phyloP scores from a whole-genome alignment of 2,329 filamentous ascomycete species.

The Coniochaeta sp. region DNA sequence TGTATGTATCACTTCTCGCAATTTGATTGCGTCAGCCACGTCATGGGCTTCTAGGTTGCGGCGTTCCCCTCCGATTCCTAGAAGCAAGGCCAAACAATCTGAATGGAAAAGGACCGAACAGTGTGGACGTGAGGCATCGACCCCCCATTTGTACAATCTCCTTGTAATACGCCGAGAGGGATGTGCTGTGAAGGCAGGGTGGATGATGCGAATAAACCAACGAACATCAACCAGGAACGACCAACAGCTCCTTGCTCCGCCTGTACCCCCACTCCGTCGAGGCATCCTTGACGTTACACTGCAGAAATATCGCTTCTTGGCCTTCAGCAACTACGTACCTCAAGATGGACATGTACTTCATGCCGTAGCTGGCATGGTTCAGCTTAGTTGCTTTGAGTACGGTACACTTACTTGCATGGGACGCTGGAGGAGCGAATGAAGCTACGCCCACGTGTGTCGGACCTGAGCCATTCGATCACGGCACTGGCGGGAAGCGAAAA shows the following conservation, averaged over 20 bases:
- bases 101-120: not conserved
- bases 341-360: too few species aligned
- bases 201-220: not conserved
- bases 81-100: not conserved
- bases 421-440: not conserved
- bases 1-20: too few species aligned
- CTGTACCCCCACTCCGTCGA: not conserved
- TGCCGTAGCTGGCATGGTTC: too few species aligned
- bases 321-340: not conserved
- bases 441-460: not conserved
- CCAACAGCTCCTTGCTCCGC: not conserved
- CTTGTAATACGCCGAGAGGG: not conserved
- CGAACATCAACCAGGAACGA: not conserved
- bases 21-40: not conserved
- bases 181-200: not conserved
- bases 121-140: not conserved
- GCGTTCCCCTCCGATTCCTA: not conserved
- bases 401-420: not conserved
- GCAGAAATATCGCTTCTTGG: not conserved
- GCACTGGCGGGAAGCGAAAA: not conserved
- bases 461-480: not conserved
- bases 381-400: too few species aligned
- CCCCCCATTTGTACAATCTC: not conserved
- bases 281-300: not conserved
- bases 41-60: not conserved